Evolutionary conservation across 1,284 basidiomycete species (phyloP).

Genomic region (Rhodotorula sp.): DNA sequence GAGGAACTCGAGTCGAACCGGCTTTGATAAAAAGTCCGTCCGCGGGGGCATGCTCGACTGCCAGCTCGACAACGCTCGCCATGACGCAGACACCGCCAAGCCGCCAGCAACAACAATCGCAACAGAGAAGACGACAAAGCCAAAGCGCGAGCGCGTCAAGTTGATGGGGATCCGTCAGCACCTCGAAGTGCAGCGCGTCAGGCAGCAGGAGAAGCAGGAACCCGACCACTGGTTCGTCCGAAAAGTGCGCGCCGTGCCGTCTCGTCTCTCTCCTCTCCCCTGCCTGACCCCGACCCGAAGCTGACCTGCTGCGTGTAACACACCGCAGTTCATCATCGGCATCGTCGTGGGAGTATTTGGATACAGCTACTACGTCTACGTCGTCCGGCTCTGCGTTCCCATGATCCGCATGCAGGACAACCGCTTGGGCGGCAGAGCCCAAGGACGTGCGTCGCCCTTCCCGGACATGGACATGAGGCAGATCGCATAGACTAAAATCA

Average conservation of each 20-base stretch:
- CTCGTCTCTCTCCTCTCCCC: not conserved
- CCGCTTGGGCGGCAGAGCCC: conserved; percentile 29
- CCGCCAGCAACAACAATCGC: not conserved
- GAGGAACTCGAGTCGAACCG: too few species aligned
- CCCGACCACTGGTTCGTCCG: conserved; percentile 31
- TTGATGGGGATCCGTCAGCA: conserved; percentile 23
- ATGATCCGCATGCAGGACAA: conserved; percentile 37
- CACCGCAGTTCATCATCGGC: conserved; percentile 28
- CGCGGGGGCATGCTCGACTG: conserved; percentile 30
- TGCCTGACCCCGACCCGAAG: not conserved
- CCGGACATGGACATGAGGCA: not conserved
- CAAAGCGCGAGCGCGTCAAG: not conserved
- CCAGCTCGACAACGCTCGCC: conserved; percentile 19
- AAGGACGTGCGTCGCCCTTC: conserved; percentile 36
- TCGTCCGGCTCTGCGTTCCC: conserved; percentile 38
- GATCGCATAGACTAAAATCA: not conserved
- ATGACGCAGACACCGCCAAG: not conserved
- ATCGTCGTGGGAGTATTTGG: conserved; percentile 34
- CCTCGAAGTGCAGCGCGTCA: conserved; percentile 20
- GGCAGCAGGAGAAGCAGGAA: conserved; percentile 15
- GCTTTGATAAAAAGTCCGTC: too few species aligned
- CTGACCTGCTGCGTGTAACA: too few species aligned
- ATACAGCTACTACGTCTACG: conserved; percentile 43
- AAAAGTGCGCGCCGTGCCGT: conserved; percentile 1
- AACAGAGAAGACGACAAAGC: not conserved